Conservation (phyloP, 768 basidiomycete species). For the Boletus rufocinnamomeus region DNA sequence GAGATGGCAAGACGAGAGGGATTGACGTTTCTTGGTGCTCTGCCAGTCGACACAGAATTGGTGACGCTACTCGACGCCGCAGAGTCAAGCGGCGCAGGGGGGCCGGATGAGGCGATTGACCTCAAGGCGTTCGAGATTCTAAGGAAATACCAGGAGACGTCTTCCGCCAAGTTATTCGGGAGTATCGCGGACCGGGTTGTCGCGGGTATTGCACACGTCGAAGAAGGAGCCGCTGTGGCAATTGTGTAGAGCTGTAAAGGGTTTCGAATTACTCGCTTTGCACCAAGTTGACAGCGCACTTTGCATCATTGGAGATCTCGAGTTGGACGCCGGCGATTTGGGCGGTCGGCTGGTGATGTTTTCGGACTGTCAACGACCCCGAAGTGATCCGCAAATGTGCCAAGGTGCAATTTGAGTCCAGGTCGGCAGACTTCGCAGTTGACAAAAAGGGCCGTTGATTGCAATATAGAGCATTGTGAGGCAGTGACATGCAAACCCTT, state of each 20-base stretch:
- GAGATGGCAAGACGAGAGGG: slow-evolving; percentile 80
- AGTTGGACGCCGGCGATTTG: neutral
- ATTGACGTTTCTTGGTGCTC: slow-evolving; percentile 76
- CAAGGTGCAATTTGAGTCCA: neutral
- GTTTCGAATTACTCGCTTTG: neutral
- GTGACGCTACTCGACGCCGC: slow-evolving; percentile 82
- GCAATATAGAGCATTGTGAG: neutral
- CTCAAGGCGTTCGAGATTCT: slow-evolving; percentile 52
- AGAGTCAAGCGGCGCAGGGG: slow-evolving; percentile 28
- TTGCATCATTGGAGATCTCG: neutral
- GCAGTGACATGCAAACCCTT: neutral
- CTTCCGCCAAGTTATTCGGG: slow-evolving; percentile 68
- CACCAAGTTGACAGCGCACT: neutral
- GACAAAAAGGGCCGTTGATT: slow-evolving; percentile 6
- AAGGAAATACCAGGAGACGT: slow-evolving; percentile 62
- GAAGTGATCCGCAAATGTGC: slow-evolving; percentile 15
- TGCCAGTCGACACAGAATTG: slow-evolving; percentile 93
- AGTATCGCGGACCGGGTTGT: slow-evolving; percentile 52
- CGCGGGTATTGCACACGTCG: slow-evolving; percentile 28
- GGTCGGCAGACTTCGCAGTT: neutral
- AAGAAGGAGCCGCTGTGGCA: slow-evolving; percentile 6
- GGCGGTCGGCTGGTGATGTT: neutral
- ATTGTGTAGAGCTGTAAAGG: neutral
- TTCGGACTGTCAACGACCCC: neutral
- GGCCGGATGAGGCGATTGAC: slow-evolving; percentile 26